Evolutionary conservation across 2,329 filamentous ascomycete genomes (phyloP), one percentile per base, ranked within the genome.

Genomic region (Diaporthe citri): DNA sequence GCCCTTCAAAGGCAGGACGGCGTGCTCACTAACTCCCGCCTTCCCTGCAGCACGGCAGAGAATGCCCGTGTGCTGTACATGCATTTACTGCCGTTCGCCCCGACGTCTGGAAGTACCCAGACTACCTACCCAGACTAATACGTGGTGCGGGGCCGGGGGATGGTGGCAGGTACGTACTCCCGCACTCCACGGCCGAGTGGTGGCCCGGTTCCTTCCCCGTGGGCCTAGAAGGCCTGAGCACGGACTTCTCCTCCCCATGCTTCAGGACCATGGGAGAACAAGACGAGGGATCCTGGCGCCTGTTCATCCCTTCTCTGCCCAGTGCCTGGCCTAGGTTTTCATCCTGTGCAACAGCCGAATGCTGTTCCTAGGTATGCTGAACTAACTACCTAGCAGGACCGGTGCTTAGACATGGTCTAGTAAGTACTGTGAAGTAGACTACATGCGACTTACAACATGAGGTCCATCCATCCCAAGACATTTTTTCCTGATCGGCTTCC

Each of bases 1-100:
- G 75, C 73, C 48, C 52, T 75, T 74, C 43, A 75, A 57, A 76
- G 72, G 75, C 64, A 71, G 48, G 64, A 74, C 36, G 66, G 74
- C 17, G 39, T n/a, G 28, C 39, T 51, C 64, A 41, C 48, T 20
- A 69, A 55, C 31, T 55, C 48, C 34, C 34, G 34, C 31, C 64
- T 67, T 67, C 64, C 64, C 64, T 67, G 64, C 46, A 67, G 34
- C 64, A 36, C 46, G 64, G 64, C 64, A 52, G 46, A 51, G n/a
- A 52, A 9, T 25, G 34, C 62, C 62, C 28, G 46, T 4, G 20
- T 15, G 10, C 3, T 7, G 46, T 52, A 67, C 31, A 25, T 67
- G 48, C 46, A 3, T 9, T 4, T 22, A 13, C 43, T 22, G 34
- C 64, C 6, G 46, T 13, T 4, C 20, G 1, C 5, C 43, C 12